Evolutionary conservation across 331 rosid species (phyloP).

Genomic region (Ulmus americana): DNA sequence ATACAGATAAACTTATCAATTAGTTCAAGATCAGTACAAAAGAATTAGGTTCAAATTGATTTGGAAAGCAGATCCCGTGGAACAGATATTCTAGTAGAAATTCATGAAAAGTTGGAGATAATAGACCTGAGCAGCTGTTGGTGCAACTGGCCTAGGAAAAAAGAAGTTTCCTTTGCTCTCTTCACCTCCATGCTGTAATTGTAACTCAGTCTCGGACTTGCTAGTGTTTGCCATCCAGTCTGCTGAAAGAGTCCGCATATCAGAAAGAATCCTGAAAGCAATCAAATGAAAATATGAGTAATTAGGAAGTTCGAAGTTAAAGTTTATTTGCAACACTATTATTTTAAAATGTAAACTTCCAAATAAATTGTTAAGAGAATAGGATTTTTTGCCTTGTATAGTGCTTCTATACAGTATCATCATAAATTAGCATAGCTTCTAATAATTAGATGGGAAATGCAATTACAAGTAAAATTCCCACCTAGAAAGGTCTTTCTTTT

Average conservation of each 20-base stretch:
- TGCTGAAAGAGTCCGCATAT: constrained; percentile 97
- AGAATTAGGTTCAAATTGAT: neutral
- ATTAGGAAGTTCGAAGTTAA: constrained; percentile 3
- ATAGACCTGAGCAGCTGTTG: constrained; percentile 91
- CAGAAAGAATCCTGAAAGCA: constrained; percentile 90
- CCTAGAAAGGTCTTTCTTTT: constrained; percentile 98
- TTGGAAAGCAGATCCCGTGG: neutral
- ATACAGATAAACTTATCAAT: constrained; percentile 33
- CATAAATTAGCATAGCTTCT: neutral
- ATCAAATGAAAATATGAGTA: constrained; percentile 25
- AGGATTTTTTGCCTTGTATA: too few relatives aligned
- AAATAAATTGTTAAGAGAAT: neutral
- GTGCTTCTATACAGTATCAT: neutral
- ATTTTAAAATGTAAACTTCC: too few relatives aligned
- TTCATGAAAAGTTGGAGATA: neutral
- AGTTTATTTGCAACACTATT: neutral
- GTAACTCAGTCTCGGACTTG: constrained; percentile 77
- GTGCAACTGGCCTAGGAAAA: constrained; percentile 93
- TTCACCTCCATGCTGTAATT: constrained; percentile 82
- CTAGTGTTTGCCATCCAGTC: constrained; percentile 99
- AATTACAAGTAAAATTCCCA: constrained; percentile 26
- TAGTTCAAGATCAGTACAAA: neutral
- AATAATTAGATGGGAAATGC: neutral
- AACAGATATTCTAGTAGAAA: neutral
- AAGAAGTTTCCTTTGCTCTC: constrained; percentile 77